A percentile compares a stretch with the other conserved stretches of the same genome.
Evolutionary conservation across 495 filamentous ascomycete species (phyloP).

Genomic region (Penicillium tannophilum): DNA sequence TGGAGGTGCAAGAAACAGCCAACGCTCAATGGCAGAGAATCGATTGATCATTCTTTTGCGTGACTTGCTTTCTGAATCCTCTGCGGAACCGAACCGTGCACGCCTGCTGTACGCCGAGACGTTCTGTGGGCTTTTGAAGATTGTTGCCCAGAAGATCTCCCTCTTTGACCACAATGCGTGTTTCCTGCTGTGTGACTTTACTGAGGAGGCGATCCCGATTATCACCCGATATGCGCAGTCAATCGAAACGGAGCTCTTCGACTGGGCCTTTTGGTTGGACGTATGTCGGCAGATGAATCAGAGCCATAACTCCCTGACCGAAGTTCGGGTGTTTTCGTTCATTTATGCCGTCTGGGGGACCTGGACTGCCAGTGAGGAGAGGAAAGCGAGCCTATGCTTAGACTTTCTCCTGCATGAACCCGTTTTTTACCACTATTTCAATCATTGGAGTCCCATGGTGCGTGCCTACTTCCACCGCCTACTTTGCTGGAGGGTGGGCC

Average conservation of each 20-base stretch:
- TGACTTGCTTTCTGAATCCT: slow-evolving; percentile 78
- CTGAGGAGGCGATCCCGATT: slow-evolving; percentile 75
- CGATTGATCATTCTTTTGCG: slow-evolving; percentile 83
- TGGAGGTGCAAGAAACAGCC: slow-evolving; percentile 61
- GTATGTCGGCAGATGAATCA: slow-evolving; percentile 82
- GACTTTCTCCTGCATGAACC: slow-evolving; percentile 80
- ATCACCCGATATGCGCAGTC: slow-evolving; percentile 58
- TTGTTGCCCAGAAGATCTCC: slow-evolving; percentile 72
- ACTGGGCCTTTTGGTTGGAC: slow-evolving; percentile 90
- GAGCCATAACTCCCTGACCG: slow-evolving; percentile 92
- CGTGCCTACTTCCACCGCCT: slow-evolving; percentile 94
- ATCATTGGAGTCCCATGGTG: slow-evolving; percentile 98
- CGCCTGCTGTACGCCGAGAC: slow-evolving; percentile 77
- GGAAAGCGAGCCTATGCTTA: slow-evolving; percentile 73
- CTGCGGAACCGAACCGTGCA: slow-evolving; percentile 53
- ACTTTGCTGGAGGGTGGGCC: slow-evolving; percentile 86
- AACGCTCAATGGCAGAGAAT: slow-evolving; percentile 89
- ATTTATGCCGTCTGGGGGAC: slow-evolving; percentile 81
- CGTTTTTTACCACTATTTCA: slow-evolving; percentile 83
- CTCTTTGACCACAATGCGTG: slow-evolving; percentile 87
- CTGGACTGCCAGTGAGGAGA: slow-evolving; percentile 63
- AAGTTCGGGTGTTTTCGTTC: slow-evolving; percentile 85
- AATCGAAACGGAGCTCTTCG: slow-evolving; percentile 49
- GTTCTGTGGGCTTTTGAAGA: slow-evolving; percentile 73
- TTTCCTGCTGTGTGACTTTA: slow-evolving; percentile 88